These are phyloP conservation scores for Fusarium tanahbumbuense DNA, from an alignment of 2,329 filamentous ascomycete genomes.

Conservation along the genomic window DNA sequence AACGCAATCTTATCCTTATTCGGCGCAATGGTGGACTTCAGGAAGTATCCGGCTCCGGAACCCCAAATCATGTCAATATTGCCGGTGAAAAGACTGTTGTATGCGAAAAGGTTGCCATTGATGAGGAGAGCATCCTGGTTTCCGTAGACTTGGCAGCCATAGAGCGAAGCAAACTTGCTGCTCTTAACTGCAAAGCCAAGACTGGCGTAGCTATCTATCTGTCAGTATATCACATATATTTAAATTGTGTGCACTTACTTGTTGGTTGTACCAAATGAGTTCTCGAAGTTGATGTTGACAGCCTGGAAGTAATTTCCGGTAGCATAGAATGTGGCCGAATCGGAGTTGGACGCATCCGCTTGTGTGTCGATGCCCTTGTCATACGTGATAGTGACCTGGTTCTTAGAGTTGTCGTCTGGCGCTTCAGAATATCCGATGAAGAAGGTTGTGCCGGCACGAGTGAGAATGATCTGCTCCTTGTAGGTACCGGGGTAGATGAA, in stretches of 20 bases:
- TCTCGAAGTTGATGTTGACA: constrained; percentile 43
- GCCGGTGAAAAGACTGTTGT: constrained; percentile 57
- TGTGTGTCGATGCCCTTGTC: constrained; percentile 41
- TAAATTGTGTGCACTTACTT: constrained; percentile 14
- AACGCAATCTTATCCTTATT: constrained; percentile 48
- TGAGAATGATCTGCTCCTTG: constrained; percentile 40
- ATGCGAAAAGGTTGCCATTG: constrained; percentile 60
- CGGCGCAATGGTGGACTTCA: constrained; percentile 49
- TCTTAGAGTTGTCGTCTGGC: constrained; percentile 43
- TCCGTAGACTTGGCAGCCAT: constrained; percentile 59
- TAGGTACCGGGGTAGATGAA: constrained; percentile 43
- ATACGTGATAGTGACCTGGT: constrained; percentile 41
- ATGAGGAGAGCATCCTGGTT: constrained; percentile 64
- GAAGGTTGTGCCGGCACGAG: constrained; percentile 24
- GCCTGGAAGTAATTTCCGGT: constrained; percentile 44
- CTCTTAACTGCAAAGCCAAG: constrained; percentile 59
- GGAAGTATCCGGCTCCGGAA: constrained; percentile 58
- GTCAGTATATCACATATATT: not conserved
- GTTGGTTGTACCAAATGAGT: constrained; percentile 36
- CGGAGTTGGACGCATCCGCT: constrained; percentile 40
- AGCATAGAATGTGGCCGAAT: constrained; percentile 42
- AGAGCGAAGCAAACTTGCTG: constrained; percentile 50
- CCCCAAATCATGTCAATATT: constrained; percentile 61
- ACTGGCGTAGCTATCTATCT: constrained; percentile 51
- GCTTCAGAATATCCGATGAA: constrained; percentile 40